Evolutionary conservation across 805 yeast species (phyloP), one percentile per base, ranked within the genome.

Genomic region (Cyberlindnera suaveolens): DNA sequence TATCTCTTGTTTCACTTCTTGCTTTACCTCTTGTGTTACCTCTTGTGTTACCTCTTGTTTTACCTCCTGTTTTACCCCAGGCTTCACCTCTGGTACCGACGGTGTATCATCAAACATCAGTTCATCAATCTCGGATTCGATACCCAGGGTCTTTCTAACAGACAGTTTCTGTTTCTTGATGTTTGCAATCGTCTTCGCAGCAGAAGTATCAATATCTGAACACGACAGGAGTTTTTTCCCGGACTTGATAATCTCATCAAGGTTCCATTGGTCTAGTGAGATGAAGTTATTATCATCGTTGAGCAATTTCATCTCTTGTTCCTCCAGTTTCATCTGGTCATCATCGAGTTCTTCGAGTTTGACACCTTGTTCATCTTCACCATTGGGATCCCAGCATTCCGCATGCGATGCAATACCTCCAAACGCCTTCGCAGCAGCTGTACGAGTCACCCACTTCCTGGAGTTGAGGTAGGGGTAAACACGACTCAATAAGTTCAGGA

Each of bases 371-470:
- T 41, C 48, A 18, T 44, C 55, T 11, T 59, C 57, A 9, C 40
- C 41, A 27, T 57, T 85, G 1, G 98, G 98, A 56, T 87, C 88
- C 98, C 98, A 93, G 27, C 70, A 56, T 1, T 75, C 73, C 1
- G 90, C 80, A 62, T 87, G 82, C 36, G 78, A 77, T 4, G 89
- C 91, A 26, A 93, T 89, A 4, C 95, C 95, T 8, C 98, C 98
- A 53, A 93, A 76, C 0, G 99, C 98, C 42, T 88, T 70, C 1
- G 97, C 96, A 1, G 99, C 93, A 1, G 98, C 81, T 1, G 85
- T 82, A 61, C 99, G 75, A 0, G 99, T 90, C 62, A 93, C 99
- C 99, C 99, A 93, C 64, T 82, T 88, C 45, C 71, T 74, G 20
- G 88, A 79, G 56, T 80, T 76, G 45, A 93, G 70, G 60, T 80